Base-by-base conservation (phyloP, 768 basidiomycete genomes). In the Tephrocybe sp. region DNA sequence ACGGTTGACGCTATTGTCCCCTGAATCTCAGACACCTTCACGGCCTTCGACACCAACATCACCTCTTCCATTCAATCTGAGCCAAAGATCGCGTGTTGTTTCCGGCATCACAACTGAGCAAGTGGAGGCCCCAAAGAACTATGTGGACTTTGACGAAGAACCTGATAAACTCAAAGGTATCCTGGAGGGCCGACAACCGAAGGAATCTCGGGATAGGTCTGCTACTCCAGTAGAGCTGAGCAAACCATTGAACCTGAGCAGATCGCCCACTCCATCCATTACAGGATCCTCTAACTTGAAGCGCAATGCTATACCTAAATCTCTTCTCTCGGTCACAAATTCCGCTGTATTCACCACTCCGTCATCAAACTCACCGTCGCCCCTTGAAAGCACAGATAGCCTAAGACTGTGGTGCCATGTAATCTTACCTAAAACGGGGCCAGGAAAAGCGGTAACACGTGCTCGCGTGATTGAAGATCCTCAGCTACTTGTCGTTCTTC, bases 61-160 rank as follows among this genome's bases (percentile, higher is more conserved):
- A 6, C 70, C 77, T 1, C 55, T 76, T 8, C 79, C 81, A 3
- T 84, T 86, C 62, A 72, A 72, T 32, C 66, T 84, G 10, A 68
- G 78, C n/a, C 68, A 77, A 23, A 79, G 83, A 45, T 77, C 86
- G 15, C 76, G 80, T 4, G 77, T 86, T 4, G 86, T 89, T 1
- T 86, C 89, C n/a, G 85, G 83, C 10, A 69, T 93, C 4, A 88
- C 82, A 7, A 72, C 72, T 8, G 86, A 89, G 53, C 79, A 79
- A 53, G 88, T 80, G 0, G 86, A 91, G 63, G 90, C 90, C 0
- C 83, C 88, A 0, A 89, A 80, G 68, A 89, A 83, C 57, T 85
- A 80, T 60, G 85, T 91, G 1, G 91, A 93, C 62, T 90, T 84
- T 50, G 90, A 92, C 2, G 87, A 90, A 38, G 90, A 93, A 61